Evolutionary conservation across 352 stramenopile genomes (phyloP), one percentile per base, ranked within the genome.

Genomic region (Phytophthora citricola): DNA sequence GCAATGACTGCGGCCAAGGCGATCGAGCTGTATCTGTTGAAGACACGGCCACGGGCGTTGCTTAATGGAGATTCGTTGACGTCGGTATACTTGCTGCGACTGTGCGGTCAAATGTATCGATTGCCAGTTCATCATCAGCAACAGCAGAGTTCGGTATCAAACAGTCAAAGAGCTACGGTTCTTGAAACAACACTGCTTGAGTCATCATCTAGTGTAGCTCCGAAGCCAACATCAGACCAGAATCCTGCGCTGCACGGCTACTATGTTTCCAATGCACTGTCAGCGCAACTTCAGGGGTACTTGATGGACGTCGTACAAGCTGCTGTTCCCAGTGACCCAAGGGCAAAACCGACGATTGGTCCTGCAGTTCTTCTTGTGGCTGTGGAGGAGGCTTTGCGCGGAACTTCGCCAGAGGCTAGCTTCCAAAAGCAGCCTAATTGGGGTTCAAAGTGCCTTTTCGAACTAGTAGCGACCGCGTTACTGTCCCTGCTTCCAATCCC

Each of bases 71-170:
- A 94, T 34, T 71, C 73, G 8, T 62, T 94, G 39, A 79, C 86
- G 5, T 86, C 81, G n/a, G 69, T 89, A 17, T 90, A 92, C 52
- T 27, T 94, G 43, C 43, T 94, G 43, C 73, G 74, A 0, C 63
- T 94, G 3, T 83, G 69, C 20, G 86, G 84, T 0, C 78, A 86
- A 55, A 71, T 93, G 63, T 78, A 70, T 40, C 84, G 86, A 0
- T 60, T 92, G 12, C 77, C 60, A 29, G 59, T 58, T 40, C 66
- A 69, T 53, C 65, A 73, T 22, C 57, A 62, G 45, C 39, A 66
- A 22, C 50, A 66, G 29, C 14, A 41, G 44, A 49, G 4, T 29
- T 29, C 38, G 3, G 34, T 40, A 51, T 49, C 5, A 32, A 87
- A 66, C 56, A 74, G 1, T 15, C 6, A 34, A 24, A 38, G 22